Base-by-base conservation (phyloP, 2,329 filamentous ascomycete species). In the Bimuria novae-zelandiae region DNA sequence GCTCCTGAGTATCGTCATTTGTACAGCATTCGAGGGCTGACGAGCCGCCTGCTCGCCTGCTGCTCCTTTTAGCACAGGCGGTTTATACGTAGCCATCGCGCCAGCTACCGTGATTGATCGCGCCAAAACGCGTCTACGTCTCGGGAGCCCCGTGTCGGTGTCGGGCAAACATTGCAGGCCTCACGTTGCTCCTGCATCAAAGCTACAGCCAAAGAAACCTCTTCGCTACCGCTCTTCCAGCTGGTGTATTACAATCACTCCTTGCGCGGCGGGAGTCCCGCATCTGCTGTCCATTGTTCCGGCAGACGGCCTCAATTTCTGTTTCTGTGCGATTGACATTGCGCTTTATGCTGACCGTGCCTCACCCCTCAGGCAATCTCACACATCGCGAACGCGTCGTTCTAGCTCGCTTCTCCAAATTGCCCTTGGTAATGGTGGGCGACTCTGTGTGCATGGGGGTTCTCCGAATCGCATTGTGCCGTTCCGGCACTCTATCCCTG, bases 211-310 rank as follows among this genome's bases (percentile, higher is more conserved):
- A 47, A 58, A 61, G 61, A 62, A 64, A 62, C 56, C 49, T 30
- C 35, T 35, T 65, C 65, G 64, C 62, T 69, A 67, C 68, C 67
- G 62, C 61, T 35, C 57, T 27, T 56, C 39, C 58, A 57, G 56
- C 56, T 60, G 58, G 60, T 56, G 66, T 65, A 62, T 56, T 61
- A 64, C 66, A 60, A 55, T 32, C 10, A 49, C 52, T 52, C 59
- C 39, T 49, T 48, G n/a, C n/a, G n/a, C n/a, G 21, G 40, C 23
- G 11, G 3, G 32, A 29, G 11, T 23, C 22, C 14, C n/a, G 37
- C 33, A n/a, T 25, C 25, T 16, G 23, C 21, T 12, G 11, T 5
- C 17, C 11, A 27, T 53, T 51, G 51, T 55, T 61, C 27, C 36
- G 35, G 29, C 36, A 16, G 19, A 27, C 30, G 16, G 44, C n/a